A percentile compares a stretch with the other conserved stretches of the same genome.
Evolutionary conservation across 2,329 filamentous ascomycete species (phyloP).

Genomic region (Mariannaea elegans): DNA sequence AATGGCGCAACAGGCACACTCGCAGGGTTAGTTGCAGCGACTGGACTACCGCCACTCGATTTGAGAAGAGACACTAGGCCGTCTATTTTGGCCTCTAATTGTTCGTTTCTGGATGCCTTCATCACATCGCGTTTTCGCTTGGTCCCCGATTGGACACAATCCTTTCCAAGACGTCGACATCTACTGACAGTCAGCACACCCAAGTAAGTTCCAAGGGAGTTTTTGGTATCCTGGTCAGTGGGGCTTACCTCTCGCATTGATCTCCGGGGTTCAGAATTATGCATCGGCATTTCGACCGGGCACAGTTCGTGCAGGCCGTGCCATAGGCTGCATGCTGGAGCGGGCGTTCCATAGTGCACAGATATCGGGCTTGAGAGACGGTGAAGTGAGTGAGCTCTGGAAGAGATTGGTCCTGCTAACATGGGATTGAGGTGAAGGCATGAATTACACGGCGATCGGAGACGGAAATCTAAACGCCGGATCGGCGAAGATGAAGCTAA

Average conservation of each 20-base stretch:
- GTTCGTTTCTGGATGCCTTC: not conserved
- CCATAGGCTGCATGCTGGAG: not conserved
- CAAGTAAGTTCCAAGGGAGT: not conserved
- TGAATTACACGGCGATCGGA: not conserved
- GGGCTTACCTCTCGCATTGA: not conserved
- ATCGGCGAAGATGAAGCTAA: not conserved
- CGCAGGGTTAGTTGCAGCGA: not conserved
- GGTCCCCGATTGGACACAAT: not conserved
- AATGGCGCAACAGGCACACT: too few species aligned
- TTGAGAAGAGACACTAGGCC: not conserved
- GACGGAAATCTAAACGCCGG: not conserved
- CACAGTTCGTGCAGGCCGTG: not conserved
- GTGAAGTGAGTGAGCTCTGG: not conserved
- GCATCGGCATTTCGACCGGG: slow-evolving; percentile 6
- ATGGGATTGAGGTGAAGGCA: not conserved
- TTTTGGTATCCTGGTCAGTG: not conserved
- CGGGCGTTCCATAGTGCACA: not conserved
- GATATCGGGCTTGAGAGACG: not conserved
- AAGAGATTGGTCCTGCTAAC: not conserved
- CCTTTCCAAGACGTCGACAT: not conserved
- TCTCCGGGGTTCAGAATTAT: not conserved
- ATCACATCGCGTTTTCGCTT: slow-evolving; percentile 1
- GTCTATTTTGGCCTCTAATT: slow-evolving; percentile 4
- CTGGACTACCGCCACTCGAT: not conserved
- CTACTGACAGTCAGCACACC: not conserved